phyloP scores from a whole-genome alignment of 2,329 filamentous ascomycete species.

The Leptographium flavum region DNA sequence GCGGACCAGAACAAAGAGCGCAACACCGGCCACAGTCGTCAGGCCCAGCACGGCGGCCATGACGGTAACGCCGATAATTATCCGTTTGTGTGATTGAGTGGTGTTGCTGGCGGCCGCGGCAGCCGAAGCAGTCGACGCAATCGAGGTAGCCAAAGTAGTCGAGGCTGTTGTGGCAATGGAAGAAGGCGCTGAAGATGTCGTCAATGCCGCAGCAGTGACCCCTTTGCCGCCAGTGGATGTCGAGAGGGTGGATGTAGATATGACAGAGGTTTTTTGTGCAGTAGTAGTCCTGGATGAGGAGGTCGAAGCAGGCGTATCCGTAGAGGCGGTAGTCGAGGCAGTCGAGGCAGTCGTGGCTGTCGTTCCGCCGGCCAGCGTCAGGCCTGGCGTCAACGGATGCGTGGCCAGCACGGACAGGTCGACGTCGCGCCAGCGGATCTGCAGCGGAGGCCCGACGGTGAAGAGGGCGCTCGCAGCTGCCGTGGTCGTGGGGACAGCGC shows the following conservation, averaged over 20 bases:
- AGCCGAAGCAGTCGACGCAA: neutral
- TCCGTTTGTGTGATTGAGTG: neutral
- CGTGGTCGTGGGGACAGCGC: conserved; percentile 14
- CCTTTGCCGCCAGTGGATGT: neutral
- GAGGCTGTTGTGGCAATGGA: neutral
- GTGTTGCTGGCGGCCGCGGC: neutral
- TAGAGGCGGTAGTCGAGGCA: neutral
- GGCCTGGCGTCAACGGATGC: conserved; percentile 21
- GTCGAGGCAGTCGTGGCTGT: neutral
- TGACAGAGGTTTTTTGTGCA: too few relatives aligned
- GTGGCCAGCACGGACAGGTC: conserved; percentile 21
- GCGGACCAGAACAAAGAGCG: neutral
- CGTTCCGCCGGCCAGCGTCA: conserved; percentile 11
- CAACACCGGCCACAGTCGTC: neutral
- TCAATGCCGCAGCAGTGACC: too few relatives aligned
- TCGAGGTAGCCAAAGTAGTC: neutral
- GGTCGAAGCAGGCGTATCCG: too few relatives aligned
- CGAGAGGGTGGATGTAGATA: too few relatives aligned
- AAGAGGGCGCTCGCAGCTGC: conserved; percentile 10
- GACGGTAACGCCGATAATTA: neutral
- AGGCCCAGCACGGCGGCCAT: neutral
- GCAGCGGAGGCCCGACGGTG: conserved; percentile 22
- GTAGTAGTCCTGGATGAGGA: too few relatives aligned
- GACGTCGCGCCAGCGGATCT: conserved; percentile 22
- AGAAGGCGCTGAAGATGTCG: neutral